phyloP scores from a whole-genome alignment of 2,329 filamentous ascomycete species.

The Alternaria gaisen region DNA sequence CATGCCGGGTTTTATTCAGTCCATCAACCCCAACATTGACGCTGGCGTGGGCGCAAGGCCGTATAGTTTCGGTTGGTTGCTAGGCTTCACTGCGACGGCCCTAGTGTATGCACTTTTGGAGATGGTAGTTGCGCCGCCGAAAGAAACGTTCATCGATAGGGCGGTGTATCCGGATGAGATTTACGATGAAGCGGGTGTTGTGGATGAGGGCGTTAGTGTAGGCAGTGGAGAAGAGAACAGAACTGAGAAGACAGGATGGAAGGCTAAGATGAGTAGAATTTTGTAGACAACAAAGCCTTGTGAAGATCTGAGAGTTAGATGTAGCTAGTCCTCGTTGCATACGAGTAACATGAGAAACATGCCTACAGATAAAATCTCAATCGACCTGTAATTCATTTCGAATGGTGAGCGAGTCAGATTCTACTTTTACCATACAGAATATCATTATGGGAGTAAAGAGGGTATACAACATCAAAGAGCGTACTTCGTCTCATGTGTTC shows the following conservation, averaged over 20 bases:
- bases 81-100: constrained; percentile 67
- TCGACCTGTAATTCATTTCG: not conserved
- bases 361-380: not conserved
- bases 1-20: constrained; percentile 63
- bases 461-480: not conserved
- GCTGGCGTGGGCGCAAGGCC: constrained; percentile 61
- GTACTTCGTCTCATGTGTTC: not conserved
- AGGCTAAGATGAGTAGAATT: constrained; percentile 43
- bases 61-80: constrained; percentile 72
- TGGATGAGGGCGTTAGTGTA: constrained; percentile 41
- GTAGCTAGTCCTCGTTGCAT: not conserved
- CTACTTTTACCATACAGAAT: not conserved
- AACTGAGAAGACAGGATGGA: constrained; percentile 47
- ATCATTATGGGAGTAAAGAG: not conserved
- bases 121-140: constrained; percentile 57
- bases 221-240: constrained; percentile 33
- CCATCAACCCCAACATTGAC: constrained; percentile 52
- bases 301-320: not conserved
- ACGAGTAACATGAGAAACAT: not conserved
- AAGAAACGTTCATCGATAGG: constrained; percentile 59
- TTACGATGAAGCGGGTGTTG: constrained; percentile 42
- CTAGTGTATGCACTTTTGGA: constrained; percentile 65
- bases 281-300: constrained; percentile 27
- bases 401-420: not conserved
- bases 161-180: constrained; percentile 52